phyloP scores from a whole-genome alignment of 192 early-diverging fungal species.

The Irineochytrium annulatum region DNA sequence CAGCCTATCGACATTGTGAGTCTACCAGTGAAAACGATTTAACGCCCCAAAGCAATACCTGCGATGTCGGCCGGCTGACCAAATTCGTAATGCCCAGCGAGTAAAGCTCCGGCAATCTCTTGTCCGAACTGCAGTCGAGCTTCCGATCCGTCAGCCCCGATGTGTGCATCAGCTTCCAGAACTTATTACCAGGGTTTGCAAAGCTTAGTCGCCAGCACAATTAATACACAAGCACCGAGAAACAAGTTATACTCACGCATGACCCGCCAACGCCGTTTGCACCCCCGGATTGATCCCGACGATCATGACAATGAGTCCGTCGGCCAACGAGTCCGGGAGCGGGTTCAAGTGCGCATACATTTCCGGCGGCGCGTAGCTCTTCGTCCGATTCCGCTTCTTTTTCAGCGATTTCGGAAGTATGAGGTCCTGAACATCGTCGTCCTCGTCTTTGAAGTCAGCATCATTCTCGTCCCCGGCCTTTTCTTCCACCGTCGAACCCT shows the following conservation, averaged over 20 bases:
- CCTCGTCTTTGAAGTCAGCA: too few species aligned
- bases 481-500: too few species aligned
- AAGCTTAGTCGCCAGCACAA: neutral
- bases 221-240: too few species aligned
- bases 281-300: conserved; percentile 22
- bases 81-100: conserved; percentile 22
- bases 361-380: neutral
- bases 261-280: conserved; percentile 20
- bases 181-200: neutral
- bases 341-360: conserved; percentile 10
- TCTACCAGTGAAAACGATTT: neutral
- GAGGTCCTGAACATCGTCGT: too few species aligned
- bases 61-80: conserved; percentile 17
- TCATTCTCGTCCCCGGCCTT: too few species aligned
- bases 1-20: neutral
- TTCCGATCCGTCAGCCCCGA: neutral
- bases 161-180: neutral
- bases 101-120: conserved; percentile 13
- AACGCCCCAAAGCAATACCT: too few species aligned
- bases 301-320: conserved; percentile 17
- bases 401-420: too few species aligned
- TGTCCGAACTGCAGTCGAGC: neutral
- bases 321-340: conserved; percentile 12
- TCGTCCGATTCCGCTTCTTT: neutral
- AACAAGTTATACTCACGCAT: conserved; percentile 16